Conservation (phyloP, 1,139 yeast genomes). For the Geotrichum restrictum region DNA sequence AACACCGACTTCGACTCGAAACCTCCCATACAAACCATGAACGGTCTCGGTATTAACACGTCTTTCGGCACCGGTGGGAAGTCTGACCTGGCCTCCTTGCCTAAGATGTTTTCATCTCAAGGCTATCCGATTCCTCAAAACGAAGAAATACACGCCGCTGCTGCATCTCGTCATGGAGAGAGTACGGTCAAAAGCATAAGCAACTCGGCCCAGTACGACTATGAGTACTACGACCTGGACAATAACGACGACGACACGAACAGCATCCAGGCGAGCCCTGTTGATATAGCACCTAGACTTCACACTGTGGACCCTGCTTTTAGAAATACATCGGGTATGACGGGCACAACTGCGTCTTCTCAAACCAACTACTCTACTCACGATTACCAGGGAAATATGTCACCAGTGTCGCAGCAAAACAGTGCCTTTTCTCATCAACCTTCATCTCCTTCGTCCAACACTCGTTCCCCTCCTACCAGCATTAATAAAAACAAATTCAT, state of each 20-base stretch:
- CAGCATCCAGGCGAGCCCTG: conserved; percentile 19
- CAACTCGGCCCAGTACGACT: not conserved
- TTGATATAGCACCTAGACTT: conserved; percentile 13
- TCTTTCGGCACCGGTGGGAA: conserved; percentile 8
- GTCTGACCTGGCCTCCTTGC: conserved; percentile 3
- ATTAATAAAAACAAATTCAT: conserved; percentile 1
- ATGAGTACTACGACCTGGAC: conserved; percentile 15
- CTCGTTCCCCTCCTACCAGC: not conserved
- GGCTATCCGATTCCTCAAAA: not conserved
- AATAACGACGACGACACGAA: conserved; percentile 13
- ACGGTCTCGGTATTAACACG: conserved; percentile 18
- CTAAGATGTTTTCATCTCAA: conserved; percentile 7
- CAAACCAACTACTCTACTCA: conserved; percentile 11
- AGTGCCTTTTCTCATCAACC: not conserved
- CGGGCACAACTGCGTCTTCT: conserved; percentile 13
- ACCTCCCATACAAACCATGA: conserved; percentile 6
- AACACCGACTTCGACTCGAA: not conserved
- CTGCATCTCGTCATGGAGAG: not conserved
- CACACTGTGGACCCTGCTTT: not conserved
- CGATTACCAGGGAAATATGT: conserved; percentile 6
- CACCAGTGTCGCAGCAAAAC: conserved; percentile 13
- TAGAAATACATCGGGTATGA: conserved; percentile 10
- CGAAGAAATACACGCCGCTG: not conserved
- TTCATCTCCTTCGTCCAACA: conserved; percentile 3
- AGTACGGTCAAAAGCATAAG: conserved; percentile 3